A percentile compares a stretch with the other conserved stretches of the same genome.
phyloP scores from a whole-genome alignment of 2,329 filamentous ascomycete genomes.

The Colletotrichum sp. region DNA sequence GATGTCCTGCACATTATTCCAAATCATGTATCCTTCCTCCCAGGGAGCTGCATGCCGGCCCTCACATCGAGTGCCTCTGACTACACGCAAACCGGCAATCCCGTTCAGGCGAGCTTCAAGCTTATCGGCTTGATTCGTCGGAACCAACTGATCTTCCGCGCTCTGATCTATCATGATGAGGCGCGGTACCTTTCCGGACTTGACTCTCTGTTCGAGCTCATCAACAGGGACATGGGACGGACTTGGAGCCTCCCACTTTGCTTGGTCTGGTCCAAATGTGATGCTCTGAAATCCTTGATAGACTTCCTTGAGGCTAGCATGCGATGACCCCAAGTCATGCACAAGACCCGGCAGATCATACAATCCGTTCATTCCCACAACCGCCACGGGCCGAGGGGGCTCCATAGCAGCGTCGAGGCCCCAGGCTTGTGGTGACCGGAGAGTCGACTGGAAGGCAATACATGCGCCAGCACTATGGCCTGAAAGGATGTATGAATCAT shows the following conservation, averaged over 20 bases:
- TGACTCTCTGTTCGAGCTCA: background rate
- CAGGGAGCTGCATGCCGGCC: background rate
- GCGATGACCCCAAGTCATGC: background rate
- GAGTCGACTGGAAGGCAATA: background rate
- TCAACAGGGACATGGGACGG: background rate
- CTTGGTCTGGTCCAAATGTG: background rate
- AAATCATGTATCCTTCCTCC: background rate
- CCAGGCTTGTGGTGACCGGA: background rate
- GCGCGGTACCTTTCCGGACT: background rate
- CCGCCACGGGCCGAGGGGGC: background rate
- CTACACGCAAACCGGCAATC: background rate
- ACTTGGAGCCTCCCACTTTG: background rate
- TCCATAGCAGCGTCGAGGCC: background rate
- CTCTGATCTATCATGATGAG: background rate
- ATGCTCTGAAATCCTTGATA: background rate
- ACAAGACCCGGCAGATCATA: background rate
- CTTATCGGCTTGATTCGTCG: background rate
- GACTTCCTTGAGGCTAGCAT: background rate
- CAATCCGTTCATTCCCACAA: background rate
- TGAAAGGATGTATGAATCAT: background rate
- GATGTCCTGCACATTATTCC: background rate
- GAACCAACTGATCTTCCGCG: background rate
- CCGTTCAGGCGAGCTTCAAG: background rate
- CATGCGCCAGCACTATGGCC: background rate
- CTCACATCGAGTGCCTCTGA: background rate